Evolutionary conservation across 2,329 filamentous ascomycete species (phyloP).

Genomic region (Ustulina deusta): DNA sequence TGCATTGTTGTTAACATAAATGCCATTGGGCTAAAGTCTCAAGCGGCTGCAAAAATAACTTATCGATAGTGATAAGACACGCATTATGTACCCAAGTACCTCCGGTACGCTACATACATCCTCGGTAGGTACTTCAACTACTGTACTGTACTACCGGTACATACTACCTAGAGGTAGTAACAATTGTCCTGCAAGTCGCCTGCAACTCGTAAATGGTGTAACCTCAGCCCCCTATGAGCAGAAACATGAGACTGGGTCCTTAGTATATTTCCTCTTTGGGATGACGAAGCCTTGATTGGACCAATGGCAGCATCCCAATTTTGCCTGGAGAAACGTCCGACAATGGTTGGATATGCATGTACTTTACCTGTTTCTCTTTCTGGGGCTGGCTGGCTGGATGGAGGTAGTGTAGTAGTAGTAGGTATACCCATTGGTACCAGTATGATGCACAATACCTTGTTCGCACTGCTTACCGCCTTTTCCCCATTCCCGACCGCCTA

Average conservation of each 20-base stretch:
- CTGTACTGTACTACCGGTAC: not conserved
- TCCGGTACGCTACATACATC: no score
- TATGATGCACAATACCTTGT: slow-evolving; percentile 25
- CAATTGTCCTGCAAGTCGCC: slow-evolving; percentile 26
- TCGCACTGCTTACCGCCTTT: slow-evolving; percentile 41
- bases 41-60: slow-evolving; percentile 11
- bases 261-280: slow-evolving; percentile 38
- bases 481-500: slow-evolving; percentile 24
- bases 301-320: slow-evolving; percentile 28
- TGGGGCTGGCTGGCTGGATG: slow-evolving; percentile 16
- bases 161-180: not conserved
- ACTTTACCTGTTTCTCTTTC: slow-evolving; percentile 36
- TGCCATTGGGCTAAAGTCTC: not conserved
- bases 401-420: slow-evolving; percentile 11
- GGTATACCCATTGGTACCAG: not conserved
- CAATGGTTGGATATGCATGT: slow-evolving; percentile 30
- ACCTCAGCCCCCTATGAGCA: slow-evolving; percentile 37
- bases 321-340: slow-evolving; percentile 33
- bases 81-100: slow-evolving; percentile 16
- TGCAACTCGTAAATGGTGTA: slow-evolving; percentile 20
- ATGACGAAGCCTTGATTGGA: slow-evolving; percentile 26
- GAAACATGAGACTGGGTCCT: slow-evolving; percentile 17
- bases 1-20: not conserved
- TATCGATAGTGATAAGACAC: slow-evolving; percentile 36
- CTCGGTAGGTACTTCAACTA: no score